Evolutionary conservation across 306 rosid species (phyloP).

Genomic region (Arachis stenosperma): DNA sequence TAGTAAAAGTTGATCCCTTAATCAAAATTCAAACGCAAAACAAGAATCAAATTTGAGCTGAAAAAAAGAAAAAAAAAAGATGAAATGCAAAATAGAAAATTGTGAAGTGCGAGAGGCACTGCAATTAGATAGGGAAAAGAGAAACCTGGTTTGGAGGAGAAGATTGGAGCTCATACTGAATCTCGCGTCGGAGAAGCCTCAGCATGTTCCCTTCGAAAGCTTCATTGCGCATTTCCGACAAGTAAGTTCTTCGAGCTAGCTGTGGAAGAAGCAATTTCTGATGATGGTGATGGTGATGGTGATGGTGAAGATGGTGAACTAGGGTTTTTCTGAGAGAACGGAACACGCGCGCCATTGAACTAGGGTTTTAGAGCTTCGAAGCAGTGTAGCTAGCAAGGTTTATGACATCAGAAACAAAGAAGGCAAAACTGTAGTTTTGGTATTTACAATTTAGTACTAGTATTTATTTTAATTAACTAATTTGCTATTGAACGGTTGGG

Average conservation of each 20-base stretch:
- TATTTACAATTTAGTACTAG: too few species aligned
- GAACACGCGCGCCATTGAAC: conserved; percentile 62
- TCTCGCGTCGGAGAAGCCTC: conserved; percentile 75
- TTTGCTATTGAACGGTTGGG: not conserved
- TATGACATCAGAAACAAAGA: not conserved
- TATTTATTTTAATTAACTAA: too few species aligned
- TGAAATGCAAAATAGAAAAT: not conserved
- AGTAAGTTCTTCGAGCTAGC: conserved; percentile 53
- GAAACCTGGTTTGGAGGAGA: conserved; percentile 54
- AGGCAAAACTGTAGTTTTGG: too few species aligned
- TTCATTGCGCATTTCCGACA: conserved; percentile 69
- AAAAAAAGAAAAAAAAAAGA: not conserved
- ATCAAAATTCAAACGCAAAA: not conserved
- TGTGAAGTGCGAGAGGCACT: conserved; percentile 2
- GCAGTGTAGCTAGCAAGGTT: not conserved
- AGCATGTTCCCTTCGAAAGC: conserved; percentile 74
- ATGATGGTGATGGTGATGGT: conserved; percentile 10
- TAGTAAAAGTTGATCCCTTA: not conserved
- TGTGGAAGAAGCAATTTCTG: conserved; percentile 29
- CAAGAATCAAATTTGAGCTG: not conserved
- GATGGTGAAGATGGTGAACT: conserved; percentile 34
- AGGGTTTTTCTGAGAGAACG: conserved; percentile 58
- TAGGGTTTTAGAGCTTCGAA: not conserved
- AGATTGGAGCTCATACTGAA: conserved; percentile 69
- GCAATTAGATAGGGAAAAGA: not conserved